phyloP scores from a whole-genome alignment of 495 filamentous ascomycete genomes.

The Halenospora varia region DNA sequence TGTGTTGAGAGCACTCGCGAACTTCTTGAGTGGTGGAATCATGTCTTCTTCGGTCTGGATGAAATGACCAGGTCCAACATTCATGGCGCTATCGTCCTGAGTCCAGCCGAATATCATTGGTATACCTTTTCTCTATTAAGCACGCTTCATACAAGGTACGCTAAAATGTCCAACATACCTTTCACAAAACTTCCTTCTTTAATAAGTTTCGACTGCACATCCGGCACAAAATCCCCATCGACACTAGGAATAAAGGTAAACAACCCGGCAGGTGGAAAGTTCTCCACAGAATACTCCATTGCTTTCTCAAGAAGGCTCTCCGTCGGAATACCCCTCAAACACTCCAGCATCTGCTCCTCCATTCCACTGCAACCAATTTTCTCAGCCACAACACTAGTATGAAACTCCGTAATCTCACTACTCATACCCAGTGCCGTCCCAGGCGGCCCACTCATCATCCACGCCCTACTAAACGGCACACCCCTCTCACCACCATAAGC shows the following conservation, averaged over 20 bases:
- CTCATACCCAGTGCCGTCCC: constrained; percentile 38
- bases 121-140: constrained; percentile 14
- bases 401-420: constrained; percentile 29
- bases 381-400: constrained; percentile 32
- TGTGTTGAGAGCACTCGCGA: constrained; percentile 16
- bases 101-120: constrained; percentile 29
- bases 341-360: neutral
- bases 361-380: neutral
- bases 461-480: constrained; percentile 29
- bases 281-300: neutral
- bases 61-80: constrained; percentile 15
- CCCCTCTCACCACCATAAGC: constrained; percentile 30
- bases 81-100: constrained; percentile 29
- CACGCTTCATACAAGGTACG: neutral
- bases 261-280: neutral
- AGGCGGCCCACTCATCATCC: constrained; percentile 41
- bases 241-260: constrained; percentile 26
- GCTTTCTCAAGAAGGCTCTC: neutral
- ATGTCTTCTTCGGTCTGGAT: constrained; percentile 22
- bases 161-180: constrained; percentile 7
- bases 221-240: constrained; percentile 29
- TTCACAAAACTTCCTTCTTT: constrained; percentile 27
- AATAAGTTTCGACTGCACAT: constrained; percentile 20
- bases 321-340: neutral
- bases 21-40: constrained; percentile 10